Evolutionary conservation across 768 basidiomycete genomes (phyloP).

Genomic region (Suillus variegatus): DNA sequence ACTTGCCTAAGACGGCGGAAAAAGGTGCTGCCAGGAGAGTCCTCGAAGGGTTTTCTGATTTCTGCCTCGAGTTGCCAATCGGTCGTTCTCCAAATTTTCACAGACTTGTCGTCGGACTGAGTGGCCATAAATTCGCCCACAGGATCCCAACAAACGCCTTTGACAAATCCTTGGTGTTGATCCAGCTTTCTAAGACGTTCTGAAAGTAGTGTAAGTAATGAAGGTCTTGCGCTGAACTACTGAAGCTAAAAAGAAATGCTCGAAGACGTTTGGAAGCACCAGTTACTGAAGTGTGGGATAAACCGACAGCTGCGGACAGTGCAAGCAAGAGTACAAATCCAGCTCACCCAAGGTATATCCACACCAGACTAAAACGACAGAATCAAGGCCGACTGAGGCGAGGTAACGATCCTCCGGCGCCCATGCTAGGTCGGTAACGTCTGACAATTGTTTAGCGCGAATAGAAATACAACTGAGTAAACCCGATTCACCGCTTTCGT

Average conservation of each 20-base stretch:
- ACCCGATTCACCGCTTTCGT: slow-evolving; percentile 78
- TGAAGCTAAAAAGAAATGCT: neutral
- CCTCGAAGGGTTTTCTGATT: slow-evolving; percentile 87
- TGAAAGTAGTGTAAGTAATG: slow-evolving; percentile 29
- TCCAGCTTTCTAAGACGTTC: slow-evolving; percentile 84
- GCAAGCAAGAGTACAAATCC: neutral
- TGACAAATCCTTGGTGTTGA: slow-evolving; percentile 94
- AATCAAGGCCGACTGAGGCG: slow-evolving; percentile 93
- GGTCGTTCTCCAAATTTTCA: slow-evolving; percentile 94
- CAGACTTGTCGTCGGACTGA: slow-evolving; percentile 93
- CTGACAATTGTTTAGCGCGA: slow-evolving; percentile 40
- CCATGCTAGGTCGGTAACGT: slow-evolving; percentile 96
- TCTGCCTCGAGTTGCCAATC: slow-evolving; percentile 89
- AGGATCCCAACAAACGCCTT: slow-evolving; percentile 98
- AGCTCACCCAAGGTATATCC: slow-evolving; percentile 82
- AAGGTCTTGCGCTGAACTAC: neutral
- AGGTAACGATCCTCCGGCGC: slow-evolving; percentile 89
- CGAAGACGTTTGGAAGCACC: neutral
- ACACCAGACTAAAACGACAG: slow-evolving; percentile 91
- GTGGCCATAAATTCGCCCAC: slow-evolving; percentile 98
- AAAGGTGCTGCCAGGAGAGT: slow-evolving; percentile 94
- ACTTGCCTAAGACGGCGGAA: slow-evolving; percentile 83
- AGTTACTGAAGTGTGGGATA: neutral
- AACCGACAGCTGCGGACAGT: neutral
- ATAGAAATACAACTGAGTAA: neutral